Conservation (phyloP, 1,139 yeast species). For the Geotrichum klebahnii region DNA sequence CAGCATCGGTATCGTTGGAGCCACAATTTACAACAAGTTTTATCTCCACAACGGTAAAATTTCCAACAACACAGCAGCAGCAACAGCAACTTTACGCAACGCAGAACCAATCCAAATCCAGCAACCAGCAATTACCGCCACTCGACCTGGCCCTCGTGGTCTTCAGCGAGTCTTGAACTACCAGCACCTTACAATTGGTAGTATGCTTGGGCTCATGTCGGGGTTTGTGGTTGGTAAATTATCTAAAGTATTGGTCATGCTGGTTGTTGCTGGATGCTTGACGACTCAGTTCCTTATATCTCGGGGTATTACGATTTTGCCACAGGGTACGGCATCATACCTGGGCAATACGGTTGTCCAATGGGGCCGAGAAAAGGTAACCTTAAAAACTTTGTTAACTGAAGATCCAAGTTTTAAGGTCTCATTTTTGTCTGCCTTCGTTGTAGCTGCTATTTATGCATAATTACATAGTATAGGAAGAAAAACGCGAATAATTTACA, state of each 20-base stretch:
- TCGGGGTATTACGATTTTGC: constrained; percentile 50
- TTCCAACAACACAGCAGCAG: constrained; percentile 3
- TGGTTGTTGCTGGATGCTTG: constrained; percentile 50
- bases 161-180: constrained; percentile 44
- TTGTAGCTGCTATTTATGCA: constrained; percentile 61
- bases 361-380: constrained; percentile 48
- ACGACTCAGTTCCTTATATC: constrained; percentile 57
- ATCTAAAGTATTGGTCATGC: constrained; percentile 53
- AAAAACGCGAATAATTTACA: too few relatives aligned
- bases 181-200: constrained; percentile 64
- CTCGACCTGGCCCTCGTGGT: too few relatives aligned
- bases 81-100: not conserved
- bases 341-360: constrained; percentile 41
- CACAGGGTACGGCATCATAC: constrained; percentile 37
- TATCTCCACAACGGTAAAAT: not conserved
- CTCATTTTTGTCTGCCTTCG: constrained; percentile 54
- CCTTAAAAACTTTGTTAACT: constrained; percentile 52
- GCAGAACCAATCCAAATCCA: not conserved
- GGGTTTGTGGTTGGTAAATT: constrained; percentile 67
- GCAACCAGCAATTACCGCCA: not conserved
- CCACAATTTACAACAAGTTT: constrained; percentile 1
- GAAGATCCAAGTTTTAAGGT: constrained; percentile 64
- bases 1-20: constrained; percentile 5
- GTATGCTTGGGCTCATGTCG: constrained; percentile 58
- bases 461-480: too few relatives aligned